Evolutionary conservation across 768 basidiomycete genomes (phyloP).

Genomic region (Kwoniella sp.): DNA sequence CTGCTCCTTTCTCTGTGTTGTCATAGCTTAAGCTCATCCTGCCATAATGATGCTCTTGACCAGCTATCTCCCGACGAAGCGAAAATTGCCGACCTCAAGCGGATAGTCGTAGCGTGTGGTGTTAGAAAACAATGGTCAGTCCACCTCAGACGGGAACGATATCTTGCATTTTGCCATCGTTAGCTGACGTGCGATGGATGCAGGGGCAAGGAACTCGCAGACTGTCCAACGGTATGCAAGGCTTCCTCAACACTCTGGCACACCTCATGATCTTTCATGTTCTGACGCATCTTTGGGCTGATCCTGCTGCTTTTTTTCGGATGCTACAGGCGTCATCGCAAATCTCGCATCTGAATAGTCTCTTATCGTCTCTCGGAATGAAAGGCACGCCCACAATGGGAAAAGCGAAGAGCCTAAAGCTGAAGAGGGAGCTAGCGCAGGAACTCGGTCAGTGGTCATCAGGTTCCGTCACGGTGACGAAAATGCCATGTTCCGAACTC

Average conservation of each 20-base stretch:
- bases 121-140: constrained; percentile 51
- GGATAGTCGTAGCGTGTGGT: constrained; percentile 49
- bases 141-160: not conserved
- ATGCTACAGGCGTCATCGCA: constrained; percentile 38
- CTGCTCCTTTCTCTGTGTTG: too few relatives aligned
- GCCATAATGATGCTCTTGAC: not conserved
- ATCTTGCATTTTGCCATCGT: not conserved
- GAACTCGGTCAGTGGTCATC: constrained; percentile 67
- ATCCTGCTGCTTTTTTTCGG: too few relatives aligned
- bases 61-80: constrained; percentile 45
- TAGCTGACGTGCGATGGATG: not conserved
- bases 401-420: constrained; percentile 75
- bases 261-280: not conserved
- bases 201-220: constrained; percentile 50
- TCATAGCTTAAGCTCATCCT: not conserved
- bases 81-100: constrained; percentile 46
- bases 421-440: constrained; percentile 72
- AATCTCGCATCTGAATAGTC: constrained; percentile 27
- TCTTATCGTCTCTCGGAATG: constrained; percentile 66
- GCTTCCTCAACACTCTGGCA: too few relatives aligned
- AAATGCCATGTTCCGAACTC: not conserved
- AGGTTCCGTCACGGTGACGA: not conserved
- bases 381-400: constrained; percentile 73
- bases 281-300: not conserved
- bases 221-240: constrained; percentile 38